A percentile compares a stretch with the other conserved stretches of the same genome.
phyloP scores from a whole-genome alignment of 2,329 filamentous ascomycete species.

The Zasmidium citrigriseum region DNA sequence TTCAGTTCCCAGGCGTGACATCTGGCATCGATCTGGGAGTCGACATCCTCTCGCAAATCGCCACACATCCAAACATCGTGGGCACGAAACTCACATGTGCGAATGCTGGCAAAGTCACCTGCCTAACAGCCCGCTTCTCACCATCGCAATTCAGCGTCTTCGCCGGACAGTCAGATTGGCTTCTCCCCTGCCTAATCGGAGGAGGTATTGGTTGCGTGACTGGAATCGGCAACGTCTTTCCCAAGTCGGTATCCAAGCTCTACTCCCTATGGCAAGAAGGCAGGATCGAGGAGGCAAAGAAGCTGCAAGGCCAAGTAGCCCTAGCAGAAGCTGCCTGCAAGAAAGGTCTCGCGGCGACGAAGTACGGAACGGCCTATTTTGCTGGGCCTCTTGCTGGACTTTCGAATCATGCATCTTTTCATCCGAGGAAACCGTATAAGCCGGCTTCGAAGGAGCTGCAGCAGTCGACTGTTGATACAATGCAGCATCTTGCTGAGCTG shows the following conservation, averaged over 20 bases:
- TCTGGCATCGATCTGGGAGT: slow-evolving; percentile 69
- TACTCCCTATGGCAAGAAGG: slow-evolving; percentile 62
- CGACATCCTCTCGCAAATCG: slow-evolving; percentile 58
- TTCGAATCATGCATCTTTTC: slow-evolving; percentile 10
- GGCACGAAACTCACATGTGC: slow-evolving; percentile 67
- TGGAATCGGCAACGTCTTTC: slow-evolving; percentile 56
- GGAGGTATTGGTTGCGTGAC: slow-evolving; percentile 53
- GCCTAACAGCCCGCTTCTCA: slow-evolving; percentile 53
- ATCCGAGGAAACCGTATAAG: slow-evolving; percentile 19
- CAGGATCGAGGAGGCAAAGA: slow-evolving; percentile 58
- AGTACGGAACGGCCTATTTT: slow-evolving; percentile 60
- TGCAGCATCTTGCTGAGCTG: slow-evolving; percentile 18
- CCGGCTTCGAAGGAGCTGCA: slow-evolving; percentile 31
- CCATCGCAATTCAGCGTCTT: slow-evolving; percentile 62
- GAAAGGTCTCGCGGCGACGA: slow-evolving; percentile 66
- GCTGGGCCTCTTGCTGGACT: slow-evolving; percentile 23
- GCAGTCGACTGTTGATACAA: slow-evolving; percentile 30
- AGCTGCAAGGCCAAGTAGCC: slow-evolving; percentile 62
- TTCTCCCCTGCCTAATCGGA: slow-evolving; percentile 52
- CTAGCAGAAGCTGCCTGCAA: slow-evolving; percentile 68
- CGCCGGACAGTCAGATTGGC: slow-evolving; percentile 68
- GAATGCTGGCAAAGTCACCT: slow-evolving; percentile 60
- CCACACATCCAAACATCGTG: slow-evolving; percentile 58
- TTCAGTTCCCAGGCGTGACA: slow-evolving; percentile 65
- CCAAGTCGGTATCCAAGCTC: slow-evolving; percentile 57